Evolutionary conservation across 495 filamentous ascomycete species (phyloP), one percentile per base, ranked within the genome.

Genomic region (Xylaria intraflava): DNA sequence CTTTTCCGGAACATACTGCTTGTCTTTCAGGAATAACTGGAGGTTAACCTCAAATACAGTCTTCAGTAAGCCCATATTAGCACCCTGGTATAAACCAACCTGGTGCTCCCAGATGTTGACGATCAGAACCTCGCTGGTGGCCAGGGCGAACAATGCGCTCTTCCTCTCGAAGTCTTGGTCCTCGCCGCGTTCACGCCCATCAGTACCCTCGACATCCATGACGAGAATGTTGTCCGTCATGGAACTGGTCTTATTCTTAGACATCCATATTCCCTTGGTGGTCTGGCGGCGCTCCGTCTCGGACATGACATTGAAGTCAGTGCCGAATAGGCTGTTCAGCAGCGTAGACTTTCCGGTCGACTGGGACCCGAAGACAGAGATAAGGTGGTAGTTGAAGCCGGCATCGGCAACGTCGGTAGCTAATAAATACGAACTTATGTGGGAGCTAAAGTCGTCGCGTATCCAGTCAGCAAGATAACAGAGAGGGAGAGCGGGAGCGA

Each of bases 101-200:
- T 98, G 93, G 69, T 96, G 91, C 72, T 98, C 93, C 93, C 93
- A 98, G 56, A 98, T 91, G 62, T 98, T 98, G 65, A 98, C 88
- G 66, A 98, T 94, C 54, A 98, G 77, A 46, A 98, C 93, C 75
- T 98, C 93, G 71, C 92, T 96, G 23, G 93, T 98, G 36, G 93
- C 93, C 61, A 98, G 78, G 16, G 93, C 93, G 69, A 98, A 98
- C 16, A 98, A 79, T 27, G 93, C 93, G 68, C 89, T 94, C 73
- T 98, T 98, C 60, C 93, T 81, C 78, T 98, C 93, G 66, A 98
- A 98, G 66, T 98, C 93, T 71, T 98, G 93, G 66, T 98, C 93
- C 68, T 98, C 93, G 50, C 93, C 93, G 62, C 93, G 78, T 73
- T 98, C 93, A 56, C 93, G 83, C 46, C 93, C 93, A 71, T 98